A percentile compares a stretch with the other conserved stretches of the same genome.
phyloP scores from a whole-genome alignment of 78 protist genomes.

The Anaeramoeba flamelloides region DNA sequence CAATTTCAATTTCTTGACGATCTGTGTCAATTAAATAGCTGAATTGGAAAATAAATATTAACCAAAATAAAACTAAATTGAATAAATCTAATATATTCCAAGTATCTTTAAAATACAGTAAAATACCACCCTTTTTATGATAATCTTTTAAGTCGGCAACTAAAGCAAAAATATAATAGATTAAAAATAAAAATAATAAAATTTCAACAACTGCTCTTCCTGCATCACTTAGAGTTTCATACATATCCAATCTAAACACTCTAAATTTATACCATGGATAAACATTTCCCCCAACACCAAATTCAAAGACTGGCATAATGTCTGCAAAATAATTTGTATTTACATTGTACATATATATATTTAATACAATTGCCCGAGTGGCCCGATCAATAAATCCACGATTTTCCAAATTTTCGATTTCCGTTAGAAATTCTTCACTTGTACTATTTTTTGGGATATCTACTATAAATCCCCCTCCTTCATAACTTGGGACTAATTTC shows the following conservation, averaged over 20 bases:
- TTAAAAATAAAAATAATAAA: no score
- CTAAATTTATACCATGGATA: neutral
- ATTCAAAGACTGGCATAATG: neutral
- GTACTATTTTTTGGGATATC: neutral
- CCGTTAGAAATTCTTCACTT: neutral
- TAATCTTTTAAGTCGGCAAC: no score
- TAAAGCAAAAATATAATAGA: no score
- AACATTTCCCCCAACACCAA: neutral
- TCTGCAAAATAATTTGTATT: neutral
- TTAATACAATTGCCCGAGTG: neutral
- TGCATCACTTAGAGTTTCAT: no score
- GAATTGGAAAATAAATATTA: neutral
- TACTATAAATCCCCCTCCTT: neutral
- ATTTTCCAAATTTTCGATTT: neutral
- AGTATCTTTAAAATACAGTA: no score
- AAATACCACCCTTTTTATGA: no score
- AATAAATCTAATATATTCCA: no score
- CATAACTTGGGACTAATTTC: no score
- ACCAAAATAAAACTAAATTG: neutral
- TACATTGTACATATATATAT: neutral
- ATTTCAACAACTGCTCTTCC: no score
- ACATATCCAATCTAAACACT: neutral
- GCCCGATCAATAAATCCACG: neutral
- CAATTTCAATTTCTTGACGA: neutral
- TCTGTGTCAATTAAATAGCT: neutral